A percentile compares a stretch with the other conserved stretches of the same genome.
These are phyloP conservation scores for Talaromyces sp. DNA, from an alignment of 2,329 filamentous ascomycete genomes.

Conservation along the genomic window DNA sequence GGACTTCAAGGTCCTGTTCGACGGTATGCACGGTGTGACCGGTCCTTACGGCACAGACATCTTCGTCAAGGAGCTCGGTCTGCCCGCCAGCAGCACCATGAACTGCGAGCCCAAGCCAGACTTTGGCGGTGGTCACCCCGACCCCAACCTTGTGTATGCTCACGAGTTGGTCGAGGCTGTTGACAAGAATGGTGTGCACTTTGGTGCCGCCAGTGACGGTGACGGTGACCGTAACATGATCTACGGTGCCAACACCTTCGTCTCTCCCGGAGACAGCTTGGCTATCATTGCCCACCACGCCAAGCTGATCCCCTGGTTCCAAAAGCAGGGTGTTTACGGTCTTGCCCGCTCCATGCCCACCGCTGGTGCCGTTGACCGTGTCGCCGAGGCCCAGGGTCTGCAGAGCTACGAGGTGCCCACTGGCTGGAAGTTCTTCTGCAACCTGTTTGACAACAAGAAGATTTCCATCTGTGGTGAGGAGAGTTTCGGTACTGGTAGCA, in stretches of 20 bases:
- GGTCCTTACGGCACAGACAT: conserved; percentile 94
- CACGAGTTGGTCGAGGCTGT: conserved; percentile 92
- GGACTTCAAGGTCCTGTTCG: conserved; percentile 96
- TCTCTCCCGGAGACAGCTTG: conserved; percentile 94
- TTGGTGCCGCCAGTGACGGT: conserved; percentile 93
- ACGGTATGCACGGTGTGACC: conserved; percentile 91
- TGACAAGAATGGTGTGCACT: conserved; percentile 87
- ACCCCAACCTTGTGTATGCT: conserved; percentile 96
- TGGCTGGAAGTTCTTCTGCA: conserved; percentile 99
- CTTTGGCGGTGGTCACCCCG: conserved; percentile 95
- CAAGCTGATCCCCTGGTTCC: conserved; percentile 96
- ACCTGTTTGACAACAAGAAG: conserved; percentile 90
- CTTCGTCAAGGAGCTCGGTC: conserved; percentile 89
- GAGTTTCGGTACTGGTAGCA: conserved; percentile 95
- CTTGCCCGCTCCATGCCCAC: conserved; percentile 98
- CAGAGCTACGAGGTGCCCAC: conserved; percentile 96
- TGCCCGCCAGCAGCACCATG: conserved; percentile 75
- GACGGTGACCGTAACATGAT: conserved; percentile 99
- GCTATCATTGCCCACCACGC: conserved; percentile 98
- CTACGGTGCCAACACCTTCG: conserved; percentile 94
- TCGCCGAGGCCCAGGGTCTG: conserved; percentile 91
- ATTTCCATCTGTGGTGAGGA: conserved; percentile 98
- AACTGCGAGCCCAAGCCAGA: conserved; percentile 92
- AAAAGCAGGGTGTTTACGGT: conserved; percentile 93
- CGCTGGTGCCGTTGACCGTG: conserved; percentile 90